Base-by-base conservation (phyloP, 2,329 filamentous ascomycete genomes). In the Juglanconis sp. region DNA sequence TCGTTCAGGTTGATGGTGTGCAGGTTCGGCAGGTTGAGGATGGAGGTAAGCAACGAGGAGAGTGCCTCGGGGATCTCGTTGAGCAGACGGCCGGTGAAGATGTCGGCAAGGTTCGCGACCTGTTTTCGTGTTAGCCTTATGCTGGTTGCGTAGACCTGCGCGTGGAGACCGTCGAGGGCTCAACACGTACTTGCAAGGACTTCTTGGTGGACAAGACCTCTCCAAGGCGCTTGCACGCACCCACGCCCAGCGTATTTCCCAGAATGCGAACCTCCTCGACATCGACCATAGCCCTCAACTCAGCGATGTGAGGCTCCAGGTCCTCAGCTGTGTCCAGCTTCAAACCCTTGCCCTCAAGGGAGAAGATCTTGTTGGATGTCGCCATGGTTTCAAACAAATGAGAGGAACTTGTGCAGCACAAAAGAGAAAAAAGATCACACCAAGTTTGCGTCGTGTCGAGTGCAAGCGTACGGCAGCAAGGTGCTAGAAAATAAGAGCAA, bases 1-100 rank as follows among this genome's bases (percentile, higher is more conserved):
- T 99, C 95, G 77, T 94, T 96, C 46, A 99, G 84, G 76, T 98
- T 96, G 76, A 99, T 85, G 35, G 93, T 97, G 74, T 90, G 89
- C 49, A 99, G 88, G 60, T 91, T 88, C 1, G 90, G 89, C 57
- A 96, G 88, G 70, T 92, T 89, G 60, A 97, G 86, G 47, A 98
- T 87, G 4, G 94, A 89, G 46, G 88, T 92, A 57, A 99, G 87
- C 52, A 99, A 87, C 61, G 86, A 87, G 50, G 90, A 90, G 57
- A 99, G 86, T 7, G 95, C 94, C 65, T 89, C 88, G 52, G 95
- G 95, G 65, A 99, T 99, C 74, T 99, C 95, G 74, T 87, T 90
- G 64, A 98, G 87, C 50, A 98, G 86, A 67, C 95, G 91, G 36
- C 91, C 91, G 61, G 95, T 99, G 80, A 98, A 99, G 80, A 99